Evolutionary conservation across 257 asterid genomes (phyloP).

Genomic region (Lycium barbarum): DNA sequence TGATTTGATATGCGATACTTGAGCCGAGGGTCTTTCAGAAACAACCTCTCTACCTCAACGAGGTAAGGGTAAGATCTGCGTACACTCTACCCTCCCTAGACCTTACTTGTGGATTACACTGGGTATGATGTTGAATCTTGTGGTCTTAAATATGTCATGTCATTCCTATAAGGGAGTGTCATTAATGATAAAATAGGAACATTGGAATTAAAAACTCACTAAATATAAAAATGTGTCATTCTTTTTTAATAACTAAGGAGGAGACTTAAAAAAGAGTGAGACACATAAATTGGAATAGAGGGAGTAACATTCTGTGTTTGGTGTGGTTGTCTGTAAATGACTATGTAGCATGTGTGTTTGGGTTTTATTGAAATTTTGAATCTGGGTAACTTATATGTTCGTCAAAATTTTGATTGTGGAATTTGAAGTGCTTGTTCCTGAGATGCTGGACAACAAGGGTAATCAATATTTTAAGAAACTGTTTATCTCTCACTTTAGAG

Average conservation of each 20-base stretch:
- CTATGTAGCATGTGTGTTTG: conserved; percentile 17
- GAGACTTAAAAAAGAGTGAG: background rate
- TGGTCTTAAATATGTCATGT: background rate
- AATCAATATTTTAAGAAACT: background rate
- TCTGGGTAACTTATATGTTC: background rate
- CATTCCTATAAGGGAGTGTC: background rate
- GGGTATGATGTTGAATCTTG: background rate
- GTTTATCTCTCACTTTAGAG: conserved; percentile 14
- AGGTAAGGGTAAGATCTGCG: too few species aligned
- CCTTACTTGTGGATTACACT: too few species aligned
- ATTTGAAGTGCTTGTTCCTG: conserved; percentile 17
- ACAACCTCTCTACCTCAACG: too few species aligned
- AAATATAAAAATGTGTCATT: background rate
- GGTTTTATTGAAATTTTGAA: background rate
- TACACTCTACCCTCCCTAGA: too few species aligned
- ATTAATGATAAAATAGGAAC: background rate
- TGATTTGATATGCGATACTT: too few species aligned
- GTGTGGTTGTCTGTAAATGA: conserved; percentile 8
- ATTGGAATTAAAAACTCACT: background rate
- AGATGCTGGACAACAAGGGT: background rate
- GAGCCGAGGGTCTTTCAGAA: too few species aligned
- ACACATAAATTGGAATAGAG: background rate
- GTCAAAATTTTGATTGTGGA: background rate
- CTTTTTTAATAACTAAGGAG: background rate
- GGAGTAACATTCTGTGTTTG: conserved; percentile 6